Base-by-base conservation (phyloP, 108 stramenopile species). In the Parietichytrium sp. region DNA sequence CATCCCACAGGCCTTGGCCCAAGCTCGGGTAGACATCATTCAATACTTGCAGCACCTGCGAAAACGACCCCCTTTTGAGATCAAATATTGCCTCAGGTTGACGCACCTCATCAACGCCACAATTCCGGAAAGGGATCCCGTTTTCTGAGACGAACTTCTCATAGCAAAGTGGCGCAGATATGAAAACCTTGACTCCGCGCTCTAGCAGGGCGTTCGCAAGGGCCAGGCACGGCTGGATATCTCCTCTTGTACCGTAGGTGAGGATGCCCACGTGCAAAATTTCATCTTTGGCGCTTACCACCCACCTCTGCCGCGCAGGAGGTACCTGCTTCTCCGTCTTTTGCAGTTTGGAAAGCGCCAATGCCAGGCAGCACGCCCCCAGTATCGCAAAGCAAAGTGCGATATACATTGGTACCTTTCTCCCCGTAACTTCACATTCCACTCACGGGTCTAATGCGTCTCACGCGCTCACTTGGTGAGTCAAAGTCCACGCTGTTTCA, bases 171-270 rank as follows among this genome's bases (percentile, higher is more conserved):
- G 77, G 49, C 6, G 79, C 81, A 49, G 33, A 49, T 29, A 82
- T 12, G 4, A 7, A 8, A 13, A 54, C 18, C 7, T 47, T 4
- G 51, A 81, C 61, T 25, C 61, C 61, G 1, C n/a, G 47, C 4
- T 47, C 30, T 18, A 25, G 47, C 38, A 82, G 33, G 16, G 10
- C 4, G n/a, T 29, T 7, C 4, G 30, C 82, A 3, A 82, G 50
- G 16, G 79, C 49, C 4, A 82, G 15, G 51, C 48, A 31, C 3
- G 82, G 82, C 78, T 82, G 25, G 6, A 82, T 49, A 23, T 82
- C 82, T 3, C 82, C 82, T n/a, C 82, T 48, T 10, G 82, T 82
- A 4, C 82, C 82, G 7, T 81, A 26, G 16, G 82, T 26, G 4
- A 77, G 38, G 47, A 42, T 3, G 25, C 61, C n/a, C 26, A 79